Conservation (phyloP, 1,284 basidiomycete genomes). For the Sanghuangporus sanghuang region DNA sequence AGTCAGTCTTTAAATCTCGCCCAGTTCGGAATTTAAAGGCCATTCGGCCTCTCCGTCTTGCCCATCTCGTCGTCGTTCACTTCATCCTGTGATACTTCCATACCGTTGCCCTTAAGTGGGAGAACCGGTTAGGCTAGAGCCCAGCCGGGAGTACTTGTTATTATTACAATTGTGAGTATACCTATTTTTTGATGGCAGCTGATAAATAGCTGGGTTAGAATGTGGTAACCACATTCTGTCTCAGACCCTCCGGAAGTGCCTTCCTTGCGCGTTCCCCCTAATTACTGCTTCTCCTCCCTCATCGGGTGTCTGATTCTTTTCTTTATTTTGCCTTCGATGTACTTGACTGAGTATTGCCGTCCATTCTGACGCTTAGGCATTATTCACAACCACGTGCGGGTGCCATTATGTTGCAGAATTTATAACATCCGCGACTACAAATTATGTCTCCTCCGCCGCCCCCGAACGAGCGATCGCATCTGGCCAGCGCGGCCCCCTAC, state of each 20-base stretch:
- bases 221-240: constrained; percentile 1
- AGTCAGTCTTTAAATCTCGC: neutral
- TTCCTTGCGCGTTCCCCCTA: constrained; percentile 1
- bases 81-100: neutral
- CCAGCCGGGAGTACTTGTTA: neutral
- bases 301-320: neutral
- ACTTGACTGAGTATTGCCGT: neutral
- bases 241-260: neutral
- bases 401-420: constrained; percentile 12
- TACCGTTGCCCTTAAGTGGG: neutral
- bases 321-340: neutral
- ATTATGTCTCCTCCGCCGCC: constrained; percentile 13
- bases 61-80: neutral
- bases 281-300: constrained; percentile 8
- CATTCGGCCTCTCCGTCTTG: neutral
- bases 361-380: constrained; percentile 4
- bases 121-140: neutral
- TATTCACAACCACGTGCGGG: constrained; percentile 8
- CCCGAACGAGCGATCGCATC: constrained; percentile 6
- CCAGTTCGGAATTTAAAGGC: neutral
- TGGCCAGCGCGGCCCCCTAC: constrained; percentile 1
- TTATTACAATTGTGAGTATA: constrained; percentile 4
- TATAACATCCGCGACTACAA: constrained; percentile 7
- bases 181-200: constrained; percentile 4
- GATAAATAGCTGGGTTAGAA: constrained; percentile 5